Percentiles rank a stretch among this genome's conserved stretches.
phyloP scores from a whole-genome alignment of 768 basidiomycete species.

The Paxillus rubicundulus region DNA sequence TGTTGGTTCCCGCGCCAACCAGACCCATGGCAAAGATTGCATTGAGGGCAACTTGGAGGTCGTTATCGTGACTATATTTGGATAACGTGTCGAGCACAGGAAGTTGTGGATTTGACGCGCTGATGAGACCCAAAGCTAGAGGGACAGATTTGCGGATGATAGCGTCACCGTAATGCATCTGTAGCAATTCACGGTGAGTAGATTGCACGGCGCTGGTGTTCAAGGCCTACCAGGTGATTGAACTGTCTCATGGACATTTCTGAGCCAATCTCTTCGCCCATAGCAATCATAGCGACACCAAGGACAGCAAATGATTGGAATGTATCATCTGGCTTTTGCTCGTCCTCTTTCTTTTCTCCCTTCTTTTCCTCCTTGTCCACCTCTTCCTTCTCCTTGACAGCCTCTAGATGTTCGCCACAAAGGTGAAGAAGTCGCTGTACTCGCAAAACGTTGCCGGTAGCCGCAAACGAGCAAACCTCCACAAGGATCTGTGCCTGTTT shows the following conservation, averaged over 20 bases:
- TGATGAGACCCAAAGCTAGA: slow-evolving; percentile 91
- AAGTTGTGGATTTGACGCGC: slow-evolving; percentile 93
- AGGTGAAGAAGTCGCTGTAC: slow-evolving; percentile 90
- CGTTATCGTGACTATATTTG: slow-evolving; percentile 98
- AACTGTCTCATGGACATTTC: slow-evolving; percentile 98
- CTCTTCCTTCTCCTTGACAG: slow-evolving; percentile 36
- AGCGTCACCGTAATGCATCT: slow-evolving; percentile 99
- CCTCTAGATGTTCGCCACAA: slow-evolving; percentile 87
- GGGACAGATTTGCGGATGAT: slow-evolving; percentile 90
- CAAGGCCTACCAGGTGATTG: slow-evolving; percentile 80
- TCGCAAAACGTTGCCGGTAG: slow-evolving; percentile 92
- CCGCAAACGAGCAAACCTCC: slow-evolving; percentile 91
- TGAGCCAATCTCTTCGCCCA: slow-evolving; percentile 97
- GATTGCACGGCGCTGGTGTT: background rate
- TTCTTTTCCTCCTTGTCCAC: slow-evolving; percentile 38
- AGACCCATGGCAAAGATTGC: slow-evolving; percentile 99
- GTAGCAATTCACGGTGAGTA: slow-evolving; percentile 17
- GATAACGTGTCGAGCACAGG: slow-evolving; percentile 95
- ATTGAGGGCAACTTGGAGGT: slow-evolving; percentile 93
- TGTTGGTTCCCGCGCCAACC: slow-evolving; percentile 98
- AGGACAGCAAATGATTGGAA: slow-evolving; percentile 93
- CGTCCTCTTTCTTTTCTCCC: slow-evolving; percentile 60
- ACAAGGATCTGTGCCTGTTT: slow-evolving; percentile 90
- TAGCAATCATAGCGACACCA: slow-evolving; percentile 90
- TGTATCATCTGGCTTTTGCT: slow-evolving; percentile 60